A percentile compares a stretch with the other conserved stretches of the same genome.
These are phyloP conservation scores for Irpex sp. DNA, from an alignment of 1,284 basidiomycete species.

Conservation along the genomic window DNA sequence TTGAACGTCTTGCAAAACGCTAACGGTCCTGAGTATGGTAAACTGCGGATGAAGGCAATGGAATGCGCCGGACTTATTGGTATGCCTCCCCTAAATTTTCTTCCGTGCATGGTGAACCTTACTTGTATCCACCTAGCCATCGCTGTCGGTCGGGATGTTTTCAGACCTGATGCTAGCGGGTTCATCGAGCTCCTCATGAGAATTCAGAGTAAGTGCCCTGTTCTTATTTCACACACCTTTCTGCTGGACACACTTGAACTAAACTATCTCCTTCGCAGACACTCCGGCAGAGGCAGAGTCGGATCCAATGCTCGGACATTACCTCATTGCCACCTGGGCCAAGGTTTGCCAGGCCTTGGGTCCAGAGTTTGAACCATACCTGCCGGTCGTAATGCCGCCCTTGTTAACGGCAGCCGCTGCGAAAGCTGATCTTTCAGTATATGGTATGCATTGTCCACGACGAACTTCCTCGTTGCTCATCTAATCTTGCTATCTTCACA, in stretches of 20 bases:
- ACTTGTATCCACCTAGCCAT: slow-evolving; percentile 47
- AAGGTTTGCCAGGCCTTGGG: slow-evolving; percentile 82
- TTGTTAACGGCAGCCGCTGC: slow-evolving; percentile 71
- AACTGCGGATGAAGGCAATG: slow-evolving; percentile 77
- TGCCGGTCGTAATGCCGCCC: slow-evolving; percentile 78
- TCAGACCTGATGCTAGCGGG: slow-evolving; percentile 69
- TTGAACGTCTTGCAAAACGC: slow-evolving; percentile 70
- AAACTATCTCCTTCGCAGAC: slow-evolving; percentile 35
- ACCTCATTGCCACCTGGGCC: slow-evolving; percentile 78
- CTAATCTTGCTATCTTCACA: neutral
- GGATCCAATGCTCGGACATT: slow-evolving; percentile 65
- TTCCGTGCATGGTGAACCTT: no score
- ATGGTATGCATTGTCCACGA: slow-evolving; percentile 42
- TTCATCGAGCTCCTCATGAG: slow-evolving; percentile 71
- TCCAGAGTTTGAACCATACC: slow-evolving; percentile 78
- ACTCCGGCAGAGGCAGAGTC: slow-evolving; percentile 52
- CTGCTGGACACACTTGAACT: neutral
- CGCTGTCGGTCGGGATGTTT: slow-evolving; percentile 75
- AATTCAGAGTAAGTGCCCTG: slow-evolving; percentile 62
- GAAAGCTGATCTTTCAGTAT: slow-evolving; percentile 78
- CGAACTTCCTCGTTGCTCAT: neutral
- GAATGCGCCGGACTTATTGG: slow-evolving; percentile 83
- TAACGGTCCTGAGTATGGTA: slow-evolving; percentile 60
- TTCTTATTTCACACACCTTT: neutral
- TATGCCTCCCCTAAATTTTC: slow-evolving; percentile 26